Base-by-base conservation (phyloP, 208 protist species). In the Crithidia bombi region DNA sequence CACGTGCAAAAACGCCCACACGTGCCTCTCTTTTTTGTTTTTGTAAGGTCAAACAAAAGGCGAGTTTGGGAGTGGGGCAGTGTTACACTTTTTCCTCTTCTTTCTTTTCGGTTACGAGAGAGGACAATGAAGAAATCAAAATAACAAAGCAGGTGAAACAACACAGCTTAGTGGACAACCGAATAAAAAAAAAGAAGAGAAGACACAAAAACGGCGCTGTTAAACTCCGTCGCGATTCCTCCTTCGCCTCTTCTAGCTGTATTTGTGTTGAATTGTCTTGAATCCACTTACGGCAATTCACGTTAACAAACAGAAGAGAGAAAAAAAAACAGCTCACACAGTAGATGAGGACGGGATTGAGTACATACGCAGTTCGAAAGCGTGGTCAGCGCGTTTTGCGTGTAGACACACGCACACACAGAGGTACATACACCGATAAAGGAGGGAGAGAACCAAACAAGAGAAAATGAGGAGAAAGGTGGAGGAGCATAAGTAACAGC, bases 101-200 rank as follows among this genome's bases (percentile, higher is more conserved):
- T 55, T 36, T 32, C 28, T 55, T 28, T 33, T 36, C 1, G 1
- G 12, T 6, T 5, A 32, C 25, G 21, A 33, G 12, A 21, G 11
- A 11, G 19, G 17, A n/a, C 21, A 25, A 11, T 33, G 14, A 39
- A 10, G 3, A 25, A 57, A 9, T 6, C 6, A 39, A 23, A 25
- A n/a, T 41, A 23, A 26, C 35, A 39, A 57, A 21, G 51, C 1
- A n/a, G 3, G 9, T 55, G 12, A 35, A 25, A 57, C 36, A 36
- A 39, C 9, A 57, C 23, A 6, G 30, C n/a, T 56, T 56, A 30
- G 23, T 12, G 32, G 46, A 5, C 23, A 41, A 19, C 50, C 1
- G 36, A 30, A 65, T 7, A 50, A 30, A 39, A 47, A 41, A 41
- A 51, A 70, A 52, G 28, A 59, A 26, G 54, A 46, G 55, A 67